phyloP scores from a whole-genome alignment of 768 basidiomycete genomes.

The Agaricus sinodeliciosus region DNA sequence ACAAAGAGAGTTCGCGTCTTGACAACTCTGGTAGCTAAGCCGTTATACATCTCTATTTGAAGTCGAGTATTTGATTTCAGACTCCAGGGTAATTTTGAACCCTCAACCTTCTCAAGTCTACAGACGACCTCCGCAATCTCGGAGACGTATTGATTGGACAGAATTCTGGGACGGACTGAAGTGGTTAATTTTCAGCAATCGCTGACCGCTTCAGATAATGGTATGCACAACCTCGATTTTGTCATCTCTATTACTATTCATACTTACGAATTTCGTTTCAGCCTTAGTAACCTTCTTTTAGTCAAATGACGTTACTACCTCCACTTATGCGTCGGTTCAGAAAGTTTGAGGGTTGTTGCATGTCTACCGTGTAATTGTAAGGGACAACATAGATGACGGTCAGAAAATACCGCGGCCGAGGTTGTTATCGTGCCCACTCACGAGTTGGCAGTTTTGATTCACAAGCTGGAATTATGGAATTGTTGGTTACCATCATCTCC shows the following conservation, averaged over 20 bases:
- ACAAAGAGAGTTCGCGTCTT: conserved; percentile 17
- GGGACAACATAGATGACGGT: conserved; percentile 34
- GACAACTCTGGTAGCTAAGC: conserved; percentile 10
- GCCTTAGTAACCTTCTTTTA: not conserved
- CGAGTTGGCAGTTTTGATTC: no score
- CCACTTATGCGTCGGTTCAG: conserved; percentile 49
- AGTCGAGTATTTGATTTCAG: not conserved
- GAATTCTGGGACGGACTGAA: conserved; percentile 37
- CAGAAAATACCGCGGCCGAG: not conserved
- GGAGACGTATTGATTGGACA: conserved; percentile 12
- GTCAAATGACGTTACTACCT: not conserved
- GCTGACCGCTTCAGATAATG: conserved; percentile 25
- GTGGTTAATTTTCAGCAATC: conserved; percentile 46
- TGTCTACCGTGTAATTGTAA: conserved; percentile 52
- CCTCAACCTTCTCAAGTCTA: conserved; percentile 3
- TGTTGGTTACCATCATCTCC: no score
- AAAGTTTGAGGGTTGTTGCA: conserved; percentile 60
- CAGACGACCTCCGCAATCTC: conserved; percentile 12
- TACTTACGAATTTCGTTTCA: not conserved
- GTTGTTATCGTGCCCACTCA: no score
- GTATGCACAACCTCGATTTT: conserved; percentile 35
- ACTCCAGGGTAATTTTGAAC: conserved; percentile 2
- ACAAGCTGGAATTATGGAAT: no score
- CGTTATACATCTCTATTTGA: conserved; percentile 2
- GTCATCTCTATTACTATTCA: conserved; percentile 5